Conservation (phyloP, 495 filamentous ascomycete species). For the Trypethelium eluteriae region DNA sequence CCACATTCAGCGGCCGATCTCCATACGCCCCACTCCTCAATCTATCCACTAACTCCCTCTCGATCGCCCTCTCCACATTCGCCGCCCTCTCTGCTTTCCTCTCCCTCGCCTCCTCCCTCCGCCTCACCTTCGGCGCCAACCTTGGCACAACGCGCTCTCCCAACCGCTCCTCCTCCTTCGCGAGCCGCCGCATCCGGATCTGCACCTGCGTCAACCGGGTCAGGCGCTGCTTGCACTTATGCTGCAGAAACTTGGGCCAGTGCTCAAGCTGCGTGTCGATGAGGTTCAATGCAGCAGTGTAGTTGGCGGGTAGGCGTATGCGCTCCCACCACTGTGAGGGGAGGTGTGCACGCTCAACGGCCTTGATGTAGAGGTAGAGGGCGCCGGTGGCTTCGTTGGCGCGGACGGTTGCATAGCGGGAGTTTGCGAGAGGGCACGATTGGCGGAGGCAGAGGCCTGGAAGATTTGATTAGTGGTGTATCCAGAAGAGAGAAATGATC, state of each 20-base stretch:
- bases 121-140: constrained; percentile 83
- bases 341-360: constrained; percentile 81
- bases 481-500: no score
- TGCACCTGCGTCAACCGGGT: constrained; percentile 89
- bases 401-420: constrained; percentile 89
- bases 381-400: constrained; percentile 69
- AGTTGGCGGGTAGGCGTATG: constrained; percentile 82
- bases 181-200: constrained; percentile 74
- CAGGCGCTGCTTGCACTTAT: constrained; percentile 96
- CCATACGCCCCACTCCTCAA: constrained; percentile 90
- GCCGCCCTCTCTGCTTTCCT: constrained; percentile 89
- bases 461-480: neutral
- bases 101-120: constrained; percentile 83
- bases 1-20: constrained; percentile 86
- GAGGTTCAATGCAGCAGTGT: constrained; percentile 76
- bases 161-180: constrained; percentile 80
- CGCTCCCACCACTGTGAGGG: constrained; percentile 93
- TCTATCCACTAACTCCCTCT: constrained; percentile 89
- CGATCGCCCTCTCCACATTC: constrained; percentile 92
- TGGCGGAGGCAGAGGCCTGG: constrained; percentile 84
- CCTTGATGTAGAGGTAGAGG: constrained; percentile 97
- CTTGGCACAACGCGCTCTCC: constrained; percentile 85
- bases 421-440: constrained; percentile 92
- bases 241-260: constrained; percentile 91
- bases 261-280: constrained; percentile 85